Conservation (phyloP, 2,329 filamentous ascomycete species). For the Monilinia vaccinii-corymbosi region DNA sequence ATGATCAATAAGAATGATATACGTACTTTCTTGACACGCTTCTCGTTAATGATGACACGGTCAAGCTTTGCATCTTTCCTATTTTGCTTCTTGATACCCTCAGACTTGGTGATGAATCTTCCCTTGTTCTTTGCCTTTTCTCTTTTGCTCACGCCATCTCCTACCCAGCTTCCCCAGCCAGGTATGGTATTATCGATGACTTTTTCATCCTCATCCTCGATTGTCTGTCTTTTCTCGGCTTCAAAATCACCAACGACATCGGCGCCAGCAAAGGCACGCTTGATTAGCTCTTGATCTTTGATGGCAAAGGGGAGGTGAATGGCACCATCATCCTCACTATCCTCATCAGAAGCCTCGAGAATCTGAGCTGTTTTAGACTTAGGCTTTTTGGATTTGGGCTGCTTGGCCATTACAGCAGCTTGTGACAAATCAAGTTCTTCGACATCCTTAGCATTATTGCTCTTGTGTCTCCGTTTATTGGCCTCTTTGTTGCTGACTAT, state of each 20-base stretch:
- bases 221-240: conserved; percentile 64
- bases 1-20: not conserved
- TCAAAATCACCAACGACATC: conserved; percentile 76
- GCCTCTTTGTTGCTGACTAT: conserved; percentile 24
- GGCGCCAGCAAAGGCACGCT: conserved; percentile 78
- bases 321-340: conserved; percentile 38
- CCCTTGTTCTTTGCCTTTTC: conserved; percentile 55
- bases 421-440: conserved; percentile 29
- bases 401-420: conserved; percentile 26
- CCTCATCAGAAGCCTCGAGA: conserved; percentile 25
- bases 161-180: conserved; percentile 90
- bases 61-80: conserved; percentile 76
- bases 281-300: conserved; percentile 59
- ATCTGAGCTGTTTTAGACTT: conserved; percentile 19
- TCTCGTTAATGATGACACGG: conserved; percentile 87
- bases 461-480: conserved; percentile 27
- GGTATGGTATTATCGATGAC: conserved; percentile 76
- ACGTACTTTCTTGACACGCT: conserved; percentile 72
- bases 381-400: conserved; percentile 22
- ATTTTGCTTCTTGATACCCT: conserved; percentile 66
- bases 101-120: conserved; percentile 53
- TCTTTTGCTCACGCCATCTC: conserved; percentile 67
- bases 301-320: conserved; percentile 48
- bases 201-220: conserved; percentile 73
- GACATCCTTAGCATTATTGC: conserved; percentile 25